These are phyloP conservation scores for Crithidia expoeki DNA, from an alignment of 208 protist genomes.

Conservation along the genomic window DNA sequence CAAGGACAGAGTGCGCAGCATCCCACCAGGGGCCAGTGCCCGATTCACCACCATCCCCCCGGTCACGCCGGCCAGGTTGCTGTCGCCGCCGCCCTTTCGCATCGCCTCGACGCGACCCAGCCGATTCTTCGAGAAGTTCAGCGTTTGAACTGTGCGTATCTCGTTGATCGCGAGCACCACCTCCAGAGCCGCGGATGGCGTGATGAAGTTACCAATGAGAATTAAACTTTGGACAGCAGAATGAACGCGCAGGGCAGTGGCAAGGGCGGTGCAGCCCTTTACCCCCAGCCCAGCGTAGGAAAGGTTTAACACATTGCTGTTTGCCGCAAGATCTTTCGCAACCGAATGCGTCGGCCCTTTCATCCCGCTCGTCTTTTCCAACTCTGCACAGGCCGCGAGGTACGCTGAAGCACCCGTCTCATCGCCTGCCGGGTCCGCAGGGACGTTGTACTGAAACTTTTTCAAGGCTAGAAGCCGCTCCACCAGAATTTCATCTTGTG, in stretches of 20 bases:
- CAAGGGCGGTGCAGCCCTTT: constrained; percentile 76
- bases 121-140: constrained; percentile 83
- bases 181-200: constrained; percentile 61
- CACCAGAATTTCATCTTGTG: constrained; percentile 65
- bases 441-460: constrained; percentile 52
- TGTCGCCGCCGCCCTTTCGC: constrained; percentile 16
- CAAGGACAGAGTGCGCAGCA: constrained; percentile 58
- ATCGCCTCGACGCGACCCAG: constrained; percentile 59
- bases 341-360: constrained; percentile 78
- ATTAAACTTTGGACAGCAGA: constrained; percentile 59
- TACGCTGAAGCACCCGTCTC: constrained; percentile 66
- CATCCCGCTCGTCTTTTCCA: constrained; percentile 68
- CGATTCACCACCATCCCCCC: constrained; percentile 72
- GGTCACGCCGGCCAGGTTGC: constrained; percentile 9
- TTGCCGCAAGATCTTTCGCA: constrained; percentile 51
- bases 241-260: constrained; percentile 77
- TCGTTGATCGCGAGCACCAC: constrained; percentile 71
- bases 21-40: constrained; percentile 59
- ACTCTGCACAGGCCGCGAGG: constrained; percentile 54
- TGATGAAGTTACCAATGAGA: constrained; percentile 83
- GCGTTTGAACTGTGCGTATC: constrained; percentile 46
- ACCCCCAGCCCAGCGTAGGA: constrained; percentile 70
- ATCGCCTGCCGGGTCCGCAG: constrained; percentile 71
- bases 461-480: constrained; percentile 64
- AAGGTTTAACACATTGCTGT: constrained; percentile 69